Evolutionary conservation across 2,329 filamentous ascomycete species (phyloP), one percentile per base, ranked within the genome.

Genomic region (Penicillium decumbens): DNA sequence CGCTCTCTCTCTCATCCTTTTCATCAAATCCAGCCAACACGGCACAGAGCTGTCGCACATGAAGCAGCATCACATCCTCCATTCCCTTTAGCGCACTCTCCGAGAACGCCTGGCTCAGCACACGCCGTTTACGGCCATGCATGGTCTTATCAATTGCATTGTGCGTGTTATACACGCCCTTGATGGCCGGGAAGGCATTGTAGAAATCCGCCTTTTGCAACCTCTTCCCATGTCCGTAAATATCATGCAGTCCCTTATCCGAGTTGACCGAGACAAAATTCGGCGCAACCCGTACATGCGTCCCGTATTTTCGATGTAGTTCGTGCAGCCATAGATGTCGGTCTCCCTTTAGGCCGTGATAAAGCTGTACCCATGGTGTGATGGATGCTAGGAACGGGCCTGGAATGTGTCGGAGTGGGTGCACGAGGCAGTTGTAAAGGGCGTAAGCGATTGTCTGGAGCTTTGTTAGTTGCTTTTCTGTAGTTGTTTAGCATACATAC

Each of bases 241-340:
- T 72, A 40, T 72, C 70, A 49, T 67, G 64, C 4, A 69, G 54
- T 4, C 86, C 85, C 6, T 79, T 78, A 53, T 79, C 80, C 47
- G 82, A 84, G 75, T 93, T 92, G 73, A 95, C 81, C 1, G 84
- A 88, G 37, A 95, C 73, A 52, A 81, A 82, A 68, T 89, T 89
- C 39, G 89, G 89, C 0, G 86, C 87, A 57, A 86, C 88, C 25
- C 89, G 86, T n/a, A 92, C 85, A 43, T 82, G 62, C 13, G 53
- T 60, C 4, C 87, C 87, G 62, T 95, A 90, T 64, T 79, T 77
- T 58, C 84, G 73, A 66, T 95, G 89, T 58, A 85, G 75, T 27
- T 79, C 76, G 73, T 83, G 83, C 61, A 89, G 84, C 62, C 87
- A 82, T 15, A 91, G 77, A 64, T 91, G 87, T 1, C 87, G 79